Evolutionary conservation across 176 grass and related monocot genomes (phyloP).

Genomic region (Oryza coarctata): DNA sequence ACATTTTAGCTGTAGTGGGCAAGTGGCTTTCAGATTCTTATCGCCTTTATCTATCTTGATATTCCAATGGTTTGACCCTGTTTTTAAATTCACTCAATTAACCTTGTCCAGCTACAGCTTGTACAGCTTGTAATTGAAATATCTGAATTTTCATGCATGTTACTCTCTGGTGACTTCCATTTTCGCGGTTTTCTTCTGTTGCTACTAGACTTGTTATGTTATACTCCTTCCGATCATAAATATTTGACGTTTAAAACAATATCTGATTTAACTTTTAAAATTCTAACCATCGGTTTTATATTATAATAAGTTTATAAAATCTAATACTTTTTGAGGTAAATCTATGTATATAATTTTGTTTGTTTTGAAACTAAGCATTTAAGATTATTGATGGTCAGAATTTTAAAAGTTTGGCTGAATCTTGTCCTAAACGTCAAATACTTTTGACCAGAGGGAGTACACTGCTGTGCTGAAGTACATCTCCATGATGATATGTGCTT

Average conservation of each 20-base stretch:
- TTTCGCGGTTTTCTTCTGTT: neutral
- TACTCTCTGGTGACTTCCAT: neutral
- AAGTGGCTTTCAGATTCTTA: neutral
- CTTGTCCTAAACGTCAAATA: too few relatives aligned
- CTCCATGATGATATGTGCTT: constrained; percentile 12
- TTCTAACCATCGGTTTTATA: too few relatives aligned
- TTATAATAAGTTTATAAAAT: too few relatives aligned
- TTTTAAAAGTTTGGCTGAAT: too few relatives aligned
- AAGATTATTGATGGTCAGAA: too few relatives aligned
- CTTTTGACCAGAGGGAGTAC: neutral
- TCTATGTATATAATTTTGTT: too few relatives aligned
- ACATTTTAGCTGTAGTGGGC: neutral
- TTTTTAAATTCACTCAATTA: neutral
- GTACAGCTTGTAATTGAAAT: neutral
- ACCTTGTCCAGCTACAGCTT: neutral
- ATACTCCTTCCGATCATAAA: too few relatives aligned
- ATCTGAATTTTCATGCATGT: neutral
- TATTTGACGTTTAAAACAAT: too few relatives aligned
- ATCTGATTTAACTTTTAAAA: too few relatives aligned
- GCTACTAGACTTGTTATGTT: neutral
- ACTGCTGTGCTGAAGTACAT: constrained; percentile 15
- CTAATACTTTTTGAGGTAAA: too few relatives aligned
- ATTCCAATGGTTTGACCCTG: neutral
- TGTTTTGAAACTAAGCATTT: too few relatives aligned
- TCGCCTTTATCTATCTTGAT: neutral